phyloP scores from a whole-genome alignment of 1,139 yeast species.

The Geotrichum fermentans region DNA sequence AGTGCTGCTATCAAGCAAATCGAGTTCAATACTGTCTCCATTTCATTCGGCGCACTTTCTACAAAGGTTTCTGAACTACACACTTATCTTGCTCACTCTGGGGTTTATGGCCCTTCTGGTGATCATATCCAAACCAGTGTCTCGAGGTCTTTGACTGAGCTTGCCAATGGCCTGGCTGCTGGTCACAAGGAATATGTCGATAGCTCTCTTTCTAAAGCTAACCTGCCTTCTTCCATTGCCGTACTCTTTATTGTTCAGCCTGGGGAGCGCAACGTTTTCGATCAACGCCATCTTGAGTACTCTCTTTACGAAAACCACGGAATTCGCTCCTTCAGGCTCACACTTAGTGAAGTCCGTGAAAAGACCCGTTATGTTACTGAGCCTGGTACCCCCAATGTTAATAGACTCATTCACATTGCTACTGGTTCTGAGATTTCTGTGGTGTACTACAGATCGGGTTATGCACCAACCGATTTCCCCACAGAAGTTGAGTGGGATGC shows the following conservation, averaged over 20 bases:
- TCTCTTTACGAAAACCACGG: conserved; percentile 53
- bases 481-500: conserved; percentile 67
- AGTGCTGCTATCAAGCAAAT: conserved; percentile 66
- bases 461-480: conserved; percentile 71
- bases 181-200: conserved; percentile 54
- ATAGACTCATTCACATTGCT: conserved; percentile 44
- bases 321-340: conserved; percentile 58
- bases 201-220: conserved; percentile 3
- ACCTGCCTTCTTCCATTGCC: neutral
- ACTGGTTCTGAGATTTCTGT: conserved; percentile 73
- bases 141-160: conserved; percentile 55
- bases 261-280: conserved; percentile 81
- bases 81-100: conserved; percentile 40
- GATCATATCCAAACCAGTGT: conserved; percentile 51
- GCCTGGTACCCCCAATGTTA: conserved; percentile 16
- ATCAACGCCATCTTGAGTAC: conserved; percentile 81
- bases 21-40: conserved; percentile 93
- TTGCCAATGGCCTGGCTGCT: conserved; percentile 67
- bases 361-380: conserved; percentile 37
- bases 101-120: conserved; percentile 28
- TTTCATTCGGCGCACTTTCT: conserved; percentile 89
- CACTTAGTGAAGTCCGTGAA: conserved; percentile 55
- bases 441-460: conserved; percentile 86
- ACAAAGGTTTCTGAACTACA: conserved; percentile 76
- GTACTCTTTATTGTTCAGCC: conserved; percentile 72